A percentile compares a stretch with the other conserved stretches of the same genome.
Evolutionary conservation across 2,329 filamentous ascomycete genomes (phyloP).

Genomic region (Thielaviopsis cerberus): DNA sequence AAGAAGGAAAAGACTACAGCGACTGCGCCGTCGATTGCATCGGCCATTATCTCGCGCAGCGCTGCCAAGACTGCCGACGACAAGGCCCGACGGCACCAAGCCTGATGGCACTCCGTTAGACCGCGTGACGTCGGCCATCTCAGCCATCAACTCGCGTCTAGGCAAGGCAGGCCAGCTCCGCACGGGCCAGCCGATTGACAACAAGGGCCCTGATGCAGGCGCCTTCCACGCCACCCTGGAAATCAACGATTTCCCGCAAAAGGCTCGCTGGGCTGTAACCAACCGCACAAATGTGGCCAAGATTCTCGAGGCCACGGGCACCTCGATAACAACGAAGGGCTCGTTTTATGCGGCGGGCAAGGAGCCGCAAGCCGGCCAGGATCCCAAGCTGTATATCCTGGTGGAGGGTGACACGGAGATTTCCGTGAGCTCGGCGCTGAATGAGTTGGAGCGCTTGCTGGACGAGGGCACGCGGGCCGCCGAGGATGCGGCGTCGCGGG

Average conservation of each 20-base stretch:
- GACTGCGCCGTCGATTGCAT: constrained; percentile 41
- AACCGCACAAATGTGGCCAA: constrained; percentile 97
- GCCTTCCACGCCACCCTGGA: constrained; percentile 93
- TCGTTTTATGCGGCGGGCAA: constrained; percentile 74
- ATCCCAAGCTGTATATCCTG: constrained; percentile 92
- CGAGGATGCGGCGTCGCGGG: constrained; percentile 66
- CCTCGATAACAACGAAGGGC: constrained; percentile 93
- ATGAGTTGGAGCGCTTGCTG: constrained; percentile 69
- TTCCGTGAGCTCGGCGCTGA: constrained; percentile 75
- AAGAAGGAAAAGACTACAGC: constrained; percentile 54
- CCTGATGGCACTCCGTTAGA: constrained; percentile 56
- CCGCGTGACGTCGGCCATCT: constrained; percentile 77
- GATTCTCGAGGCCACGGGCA: constrained; percentile 84
- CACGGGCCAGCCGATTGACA: constrained; percentile 86
- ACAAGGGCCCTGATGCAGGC: constrained; percentile 91
- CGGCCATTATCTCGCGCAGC: constrained; percentile 36
- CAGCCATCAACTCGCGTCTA: constrained; percentile 75
- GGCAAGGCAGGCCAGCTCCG: constrained; percentile 79
- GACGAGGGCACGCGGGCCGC: constrained; percentile 82
- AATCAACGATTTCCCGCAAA: constrained; percentile 98
- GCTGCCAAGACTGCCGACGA: constrained; percentile 25
- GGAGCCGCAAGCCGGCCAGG: constrained; percentile 52
- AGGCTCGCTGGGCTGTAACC: constrained; percentile 94
- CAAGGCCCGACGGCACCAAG: constrained; percentile 20
- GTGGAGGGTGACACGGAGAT: constrained; percentile 95